Percentiles rank a stretch among this genome's conserved stretches.
Evolutionary conservation across 129 eudicot species (phyloP).

Genomic region (Silybum marianum): DNA sequence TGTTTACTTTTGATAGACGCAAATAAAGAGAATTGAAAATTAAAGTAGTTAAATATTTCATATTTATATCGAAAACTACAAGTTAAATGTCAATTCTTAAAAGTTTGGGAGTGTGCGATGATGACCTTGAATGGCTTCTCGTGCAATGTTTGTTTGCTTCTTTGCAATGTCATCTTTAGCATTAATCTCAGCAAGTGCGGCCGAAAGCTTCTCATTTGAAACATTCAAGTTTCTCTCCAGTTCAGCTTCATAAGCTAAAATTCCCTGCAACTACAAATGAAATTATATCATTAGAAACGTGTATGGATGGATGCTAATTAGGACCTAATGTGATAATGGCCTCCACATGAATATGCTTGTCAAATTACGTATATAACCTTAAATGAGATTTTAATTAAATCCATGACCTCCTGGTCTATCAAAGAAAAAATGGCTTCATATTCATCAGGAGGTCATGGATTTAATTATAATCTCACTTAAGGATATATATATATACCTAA

Average conservation of each 20-base stretch:
- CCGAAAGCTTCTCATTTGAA: constrained; percentile 65
- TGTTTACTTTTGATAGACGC: not conserved
- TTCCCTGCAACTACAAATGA: constrained; percentile 47
- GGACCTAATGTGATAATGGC: not conserved
- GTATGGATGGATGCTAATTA: not conserved
- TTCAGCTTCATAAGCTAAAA: constrained; percentile 60
- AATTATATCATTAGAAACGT: constrained; percentile 16
- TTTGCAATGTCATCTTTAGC: constrained; percentile 69
- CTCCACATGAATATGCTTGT: not conserved
- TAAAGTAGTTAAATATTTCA: not conserved
- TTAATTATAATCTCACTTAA: too few relatives aligned
- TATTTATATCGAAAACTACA: not conserved
- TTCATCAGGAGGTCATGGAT: too few relatives aligned
- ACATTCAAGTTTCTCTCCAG: constrained; percentile 63
- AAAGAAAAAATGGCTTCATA: too few relatives aligned
- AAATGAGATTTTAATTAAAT: too few relatives aligned
- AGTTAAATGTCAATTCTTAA: not conserved
- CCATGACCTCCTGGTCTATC: too few relatives aligned
- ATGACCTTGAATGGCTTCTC: constrained; percentile 92
- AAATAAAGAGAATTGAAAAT: not conserved
- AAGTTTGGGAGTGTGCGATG: not conserved
- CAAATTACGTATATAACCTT: not conserved
- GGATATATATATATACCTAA: too few relatives aligned
- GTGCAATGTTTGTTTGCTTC: constrained; percentile 75
- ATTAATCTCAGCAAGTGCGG: constrained; percentile 61